Base-by-base conservation (phyloP, 192 early-diverging fungal species). In the Dispira simplex region DNA sequence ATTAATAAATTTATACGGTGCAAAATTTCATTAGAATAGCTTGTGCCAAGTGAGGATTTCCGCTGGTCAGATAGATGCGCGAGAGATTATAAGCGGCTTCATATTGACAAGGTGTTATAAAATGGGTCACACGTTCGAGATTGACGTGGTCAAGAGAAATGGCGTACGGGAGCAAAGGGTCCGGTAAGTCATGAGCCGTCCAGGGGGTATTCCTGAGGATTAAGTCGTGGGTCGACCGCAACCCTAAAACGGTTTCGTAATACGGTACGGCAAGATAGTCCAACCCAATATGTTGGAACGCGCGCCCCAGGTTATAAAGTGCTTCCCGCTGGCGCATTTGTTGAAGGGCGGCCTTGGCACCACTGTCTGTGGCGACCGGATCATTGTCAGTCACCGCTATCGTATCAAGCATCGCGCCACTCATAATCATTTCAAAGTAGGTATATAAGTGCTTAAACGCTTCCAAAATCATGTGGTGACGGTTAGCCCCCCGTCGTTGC, bases 41-140 rank as follows among this genome's bases (percentile, higher is more conserved):
- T 59, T 86, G 76, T 0, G 93, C 89, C 63, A 90, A 73, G 13
- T 72, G 79, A 57, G 76, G 65, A 9, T 87, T 81, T 3, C 94
- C 94, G 45, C 80, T 88, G 27, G 73, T 63, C 28, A 86, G 65
- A 63, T 92, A 94, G 23, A 99, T 90, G 43, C 80, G 66, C 46
- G 86, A 79, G 62, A 97, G 71, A 64, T 99, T 99, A 71, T 94
- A 97, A 25, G 94, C 96, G 0, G 90, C 88, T 67, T 98, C 95
- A 27, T 77, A 62, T 62, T 75, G 81, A 45, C 28, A 25, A 0
- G 59, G 59, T n/a, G n/a, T 46, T 53, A 93, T 60, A 13, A 85
- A 77, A n/a, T 71, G 67, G 11, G 65, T 53, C 3, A 11, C 16
- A 11, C 53, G 46, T 44, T 55, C n/a, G 46, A 43, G 12, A 46